A percentile compares a stretch with the other conserved stretches of the same genome.
Conservation (phyloP, 768 basidiomycete genomes). For the Neoboletus brunneissimus region DNA sequence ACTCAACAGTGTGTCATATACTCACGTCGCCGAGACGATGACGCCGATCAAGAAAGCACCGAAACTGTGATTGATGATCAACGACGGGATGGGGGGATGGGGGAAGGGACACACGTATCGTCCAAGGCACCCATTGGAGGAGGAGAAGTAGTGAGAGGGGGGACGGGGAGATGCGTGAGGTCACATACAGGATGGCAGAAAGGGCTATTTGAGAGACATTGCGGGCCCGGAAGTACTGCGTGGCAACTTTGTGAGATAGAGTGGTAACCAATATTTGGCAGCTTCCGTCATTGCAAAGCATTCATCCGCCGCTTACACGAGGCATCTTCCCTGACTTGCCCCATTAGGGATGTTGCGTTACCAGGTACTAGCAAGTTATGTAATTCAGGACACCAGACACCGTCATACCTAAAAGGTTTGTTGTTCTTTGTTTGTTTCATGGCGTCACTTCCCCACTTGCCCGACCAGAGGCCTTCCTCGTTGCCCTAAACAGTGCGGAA, state of each 20-base stretch:
- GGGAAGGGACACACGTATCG: conserved; percentile 34
- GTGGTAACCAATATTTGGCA: conserved; percentile 9
- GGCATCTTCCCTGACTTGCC: conserved; percentile 8
- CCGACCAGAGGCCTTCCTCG: too few species aligned
- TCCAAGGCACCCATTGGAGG: conserved; percentile 29
- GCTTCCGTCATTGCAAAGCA: conserved; percentile 24
- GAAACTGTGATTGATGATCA: conserved; percentile 34
- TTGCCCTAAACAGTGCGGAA: too few species aligned
- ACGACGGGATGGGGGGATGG: background rate
- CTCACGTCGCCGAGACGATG: conserved; percentile 52
- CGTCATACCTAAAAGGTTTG: too few species aligned
- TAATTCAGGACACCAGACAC: too few species aligned
- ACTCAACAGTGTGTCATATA: conserved; percentile 11
- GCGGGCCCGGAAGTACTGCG: background rate
- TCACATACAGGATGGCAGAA: background rate
- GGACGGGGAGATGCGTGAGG: background rate
- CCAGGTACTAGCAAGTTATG: too few species aligned
- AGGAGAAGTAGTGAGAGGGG: background rate
- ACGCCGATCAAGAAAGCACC: conserved; percentile 56
- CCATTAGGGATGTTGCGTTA: too few species aligned
- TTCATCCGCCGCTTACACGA: conserved; percentile 24
- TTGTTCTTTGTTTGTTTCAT: too few species aligned
- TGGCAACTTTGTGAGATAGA: conserved; percentile 6
- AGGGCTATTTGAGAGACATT: conserved; percentile 18
- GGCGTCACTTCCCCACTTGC: too few species aligned